Evolutionary conservation across 441 rosid genomes (phyloP).

Genomic region (Mallotus repandus): DNA sequence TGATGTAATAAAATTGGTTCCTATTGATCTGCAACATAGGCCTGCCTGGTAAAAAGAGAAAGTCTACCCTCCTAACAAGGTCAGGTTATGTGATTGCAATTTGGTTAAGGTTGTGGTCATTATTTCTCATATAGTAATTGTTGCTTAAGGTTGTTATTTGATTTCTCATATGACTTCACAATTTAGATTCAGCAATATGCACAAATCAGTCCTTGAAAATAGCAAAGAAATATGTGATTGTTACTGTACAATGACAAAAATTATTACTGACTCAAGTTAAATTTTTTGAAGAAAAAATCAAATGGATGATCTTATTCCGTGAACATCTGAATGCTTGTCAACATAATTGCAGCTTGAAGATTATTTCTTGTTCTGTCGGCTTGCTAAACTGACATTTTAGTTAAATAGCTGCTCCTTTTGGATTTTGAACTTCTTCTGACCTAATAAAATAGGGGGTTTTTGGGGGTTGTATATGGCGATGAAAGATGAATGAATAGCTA

Average conservation of each 20-base stretch:
- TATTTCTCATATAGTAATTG: not conserved
- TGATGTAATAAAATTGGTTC: constrained; percentile 69
- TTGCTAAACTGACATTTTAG: no score
- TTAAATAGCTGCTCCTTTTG: no score
- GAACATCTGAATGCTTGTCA: not conserved
- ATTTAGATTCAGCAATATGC: not conserved
- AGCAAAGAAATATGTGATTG: not conserved
- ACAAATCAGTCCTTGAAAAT: not conserved
- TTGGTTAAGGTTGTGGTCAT: not conserved
- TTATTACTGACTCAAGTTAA: no score
- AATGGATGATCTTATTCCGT: not conserved
- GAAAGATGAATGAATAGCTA: no score
- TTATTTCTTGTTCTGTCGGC: not conserved
- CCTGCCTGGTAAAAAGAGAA: constrained; percentile 70
- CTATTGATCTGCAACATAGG: constrained; percentile 67
- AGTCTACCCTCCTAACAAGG: constrained; percentile 50
- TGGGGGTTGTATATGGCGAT: no score
- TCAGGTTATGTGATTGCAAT: constrained; percentile 20
- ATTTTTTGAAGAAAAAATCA: no score
- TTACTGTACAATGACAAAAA: no score
- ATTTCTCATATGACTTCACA: not conserved
- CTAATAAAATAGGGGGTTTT: no score
- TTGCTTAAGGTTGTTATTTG: not conserved
- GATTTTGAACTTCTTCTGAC: no score
- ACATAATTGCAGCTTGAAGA: not conserved